These are phyloP conservation scores for Penicillium sp. DNA, from an alignment of 2,329 filamentous ascomycete genomes.

Conservation along the genomic window DNA sequence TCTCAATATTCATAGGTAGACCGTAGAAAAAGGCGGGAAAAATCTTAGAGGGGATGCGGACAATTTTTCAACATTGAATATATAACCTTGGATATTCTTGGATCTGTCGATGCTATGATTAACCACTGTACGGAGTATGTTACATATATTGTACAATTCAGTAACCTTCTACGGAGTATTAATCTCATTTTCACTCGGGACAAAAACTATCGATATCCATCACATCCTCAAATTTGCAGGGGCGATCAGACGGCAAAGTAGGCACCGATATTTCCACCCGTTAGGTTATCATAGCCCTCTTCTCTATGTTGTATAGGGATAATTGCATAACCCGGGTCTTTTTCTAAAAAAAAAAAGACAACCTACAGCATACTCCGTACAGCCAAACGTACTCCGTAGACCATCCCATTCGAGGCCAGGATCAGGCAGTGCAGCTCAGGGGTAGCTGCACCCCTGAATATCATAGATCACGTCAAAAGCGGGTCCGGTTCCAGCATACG, in stretches of 20 bases:
- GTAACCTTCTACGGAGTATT: background rate
- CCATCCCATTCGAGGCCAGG: background rate
- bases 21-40: background rate
- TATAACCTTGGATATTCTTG: background rate
- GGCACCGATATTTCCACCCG: background rate
- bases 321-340: background rate
- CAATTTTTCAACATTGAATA: background rate
- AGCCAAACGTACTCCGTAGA: background rate
- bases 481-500: background rate
- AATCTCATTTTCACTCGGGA: background rate
- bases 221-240: background rate
- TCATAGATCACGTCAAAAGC: conserved; percentile 3
- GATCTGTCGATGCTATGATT: background rate
- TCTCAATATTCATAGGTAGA: background rate
- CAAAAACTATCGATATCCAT: background rate
- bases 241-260: conserved; percentile 3
- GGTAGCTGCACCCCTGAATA: conserved; percentile 1
- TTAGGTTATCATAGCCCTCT: background rate
- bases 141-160: background rate
- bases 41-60: background rate
- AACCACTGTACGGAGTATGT: background rate
- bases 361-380: background rate
- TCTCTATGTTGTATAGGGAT: too few relatives aligned
- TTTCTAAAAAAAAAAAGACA: background rate
- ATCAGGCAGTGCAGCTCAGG: background rate